Evolutionary conservation across 495 filamentous ascomycete genomes (phyloP), one percentile per base, ranked within the genome.

Genomic region (Parmelia sp.): DNA sequence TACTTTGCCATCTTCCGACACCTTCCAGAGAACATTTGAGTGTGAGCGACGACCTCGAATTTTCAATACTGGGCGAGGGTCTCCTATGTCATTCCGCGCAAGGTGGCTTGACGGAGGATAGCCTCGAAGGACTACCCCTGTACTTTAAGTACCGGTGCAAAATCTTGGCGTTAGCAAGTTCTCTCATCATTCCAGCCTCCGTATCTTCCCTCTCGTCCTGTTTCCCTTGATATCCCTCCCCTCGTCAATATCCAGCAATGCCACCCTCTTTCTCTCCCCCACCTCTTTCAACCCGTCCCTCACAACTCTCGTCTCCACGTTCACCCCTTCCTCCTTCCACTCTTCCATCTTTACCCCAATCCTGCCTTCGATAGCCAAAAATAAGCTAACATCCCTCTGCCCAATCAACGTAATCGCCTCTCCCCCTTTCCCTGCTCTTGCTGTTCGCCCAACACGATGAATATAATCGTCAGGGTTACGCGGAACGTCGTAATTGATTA

Each of bases 381-480:
- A 83, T 9, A 97, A 80, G 67, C 88, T 82, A 3, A 97, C 90
- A 73, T 97, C 94, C 63, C 92, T 79, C 80, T 97, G 93, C 31
- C 92, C 94, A 4, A 99, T 86, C 63, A 99, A 82, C 19, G 91
- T 96, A 21, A 97, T 86, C 4, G 88, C 86, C 63, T 90, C 86
- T 71, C 94, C 94, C 33, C 74, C 77, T 51, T 89, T 82, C 0
- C 95, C 94, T 10, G 94, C 94, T 80, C 94, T 84, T 11, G 95
- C 94, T 15, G 94, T 99, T 70, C 94, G 88, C 70, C 94, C 94
- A 61, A 96, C 92, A 27, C 94, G 88, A 75, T 99, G 94, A 65
- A 99, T 90, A 69, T 97, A 99, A 73, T 96, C 95, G 73, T 97
- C 94, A 40, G 94, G 92, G 72, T 97, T 91, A 4, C 93, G 86